Percentiles rank a stretch among this genome's conserved stretches.
These are phyloP conservation scores for Aureoboletus auriporus DNA, from an alignment of 768 basidiomycete species.

Conservation along the genomic window DNA sequence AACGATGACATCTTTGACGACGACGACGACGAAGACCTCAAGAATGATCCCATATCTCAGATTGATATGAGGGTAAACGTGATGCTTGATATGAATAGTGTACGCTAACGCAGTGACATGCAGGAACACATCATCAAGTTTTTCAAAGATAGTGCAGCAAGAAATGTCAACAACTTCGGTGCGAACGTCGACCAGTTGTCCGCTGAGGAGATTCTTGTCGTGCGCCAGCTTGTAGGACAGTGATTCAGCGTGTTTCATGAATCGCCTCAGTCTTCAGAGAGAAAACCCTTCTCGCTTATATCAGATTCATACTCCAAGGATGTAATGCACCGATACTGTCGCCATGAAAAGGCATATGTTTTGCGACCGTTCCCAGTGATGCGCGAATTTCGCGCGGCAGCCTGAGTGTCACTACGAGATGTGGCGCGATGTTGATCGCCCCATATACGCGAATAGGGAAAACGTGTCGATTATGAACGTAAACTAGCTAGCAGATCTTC, in stretches of 20 bases:
- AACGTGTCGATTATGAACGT: too few relatives aligned
- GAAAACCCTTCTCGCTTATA: constrained; percentile 4
- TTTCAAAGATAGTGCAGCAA: constrained; percentile 62
- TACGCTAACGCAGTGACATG: neutral
- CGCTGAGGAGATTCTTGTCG: constrained; percentile 67
- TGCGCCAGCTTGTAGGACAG: constrained; percentile 45
- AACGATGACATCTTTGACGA: constrained; percentile 73
- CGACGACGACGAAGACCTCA: constrained; percentile 83
- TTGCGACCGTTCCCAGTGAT: too few relatives aligned
- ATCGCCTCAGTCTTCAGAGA: neutral
- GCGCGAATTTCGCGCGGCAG: too few relatives aligned
- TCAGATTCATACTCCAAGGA: neutral
- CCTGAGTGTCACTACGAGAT: too few relatives aligned
- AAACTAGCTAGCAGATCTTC: too few relatives aligned
- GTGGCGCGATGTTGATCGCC: too few relatives aligned
- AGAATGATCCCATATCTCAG: constrained; percentile 78
- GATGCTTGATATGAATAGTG: constrained; percentile 13
- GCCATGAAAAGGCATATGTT: too few relatives aligned
- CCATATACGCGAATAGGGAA: too few relatives aligned
- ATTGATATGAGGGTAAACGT: constrained; percentile 69
- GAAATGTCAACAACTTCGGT: constrained; percentile 61
- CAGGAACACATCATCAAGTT: constrained; percentile 71
- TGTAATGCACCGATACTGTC: constrained; percentile 3
- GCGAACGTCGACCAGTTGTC: constrained; percentile 60
- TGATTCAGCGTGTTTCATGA: constrained; percentile 7